Evolutionary conservation across 2,329 filamentous ascomycete species (phyloP).

Genomic region (Pseudovirgaria hyperparasitica): DNA sequence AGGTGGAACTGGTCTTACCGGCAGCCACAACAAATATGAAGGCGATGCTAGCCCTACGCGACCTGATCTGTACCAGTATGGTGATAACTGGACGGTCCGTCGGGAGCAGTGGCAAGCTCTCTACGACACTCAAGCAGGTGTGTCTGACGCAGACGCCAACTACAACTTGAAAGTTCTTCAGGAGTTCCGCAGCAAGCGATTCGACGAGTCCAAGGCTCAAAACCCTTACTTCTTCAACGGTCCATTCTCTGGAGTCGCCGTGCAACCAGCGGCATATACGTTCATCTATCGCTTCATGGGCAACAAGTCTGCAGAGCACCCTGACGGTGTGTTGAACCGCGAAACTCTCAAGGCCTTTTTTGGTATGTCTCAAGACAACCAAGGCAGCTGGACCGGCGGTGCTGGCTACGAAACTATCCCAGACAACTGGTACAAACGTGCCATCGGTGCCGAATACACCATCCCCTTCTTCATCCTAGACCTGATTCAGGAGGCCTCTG

Average conservation of each 20-base stretch:
- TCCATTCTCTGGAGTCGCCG: conserved; percentile 1
- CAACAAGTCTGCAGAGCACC: conserved; percentile 3
- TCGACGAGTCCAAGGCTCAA: conserved; percentile 1
- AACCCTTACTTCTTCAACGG: conserved; percentile 4
- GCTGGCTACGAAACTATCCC: conserved; percentile 8
- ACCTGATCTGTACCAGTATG: conserved; percentile 5
- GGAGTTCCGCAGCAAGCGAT: not conserved
- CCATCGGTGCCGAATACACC: conserved; percentile 6
- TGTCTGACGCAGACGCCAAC: conserved; percentile 4
- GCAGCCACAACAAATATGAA: conserved; percentile 5
- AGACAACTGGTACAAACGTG: conserved; percentile 6
- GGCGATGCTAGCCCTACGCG: conserved; percentile 6
- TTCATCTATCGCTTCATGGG: conserved; percentile 1
- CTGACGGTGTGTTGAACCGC: conserved; percentile 5
- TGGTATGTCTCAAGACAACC: conserved; percentile 3
- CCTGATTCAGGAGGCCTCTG: conserved; percentile 5
- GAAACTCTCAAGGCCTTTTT: conserved; percentile 7
- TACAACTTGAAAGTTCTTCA: conserved; percentile 3
- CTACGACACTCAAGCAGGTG: conserved; percentile 2
- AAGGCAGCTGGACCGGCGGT: not conserved
- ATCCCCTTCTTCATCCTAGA: conserved; percentile 4
- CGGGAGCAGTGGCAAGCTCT: conserved; percentile 3
- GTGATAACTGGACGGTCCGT: conserved; percentile 4
- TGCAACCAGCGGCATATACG: not conserved
- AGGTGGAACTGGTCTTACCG: conserved; percentile 5